A percentile compares a stretch with the other conserved stretches of the same genome.
These are phyloP conservation scores for Naganishia cerealis DNA, from an alignment of 1,284 basidiomycete genomes.

Conservation along the genomic window DNA sequence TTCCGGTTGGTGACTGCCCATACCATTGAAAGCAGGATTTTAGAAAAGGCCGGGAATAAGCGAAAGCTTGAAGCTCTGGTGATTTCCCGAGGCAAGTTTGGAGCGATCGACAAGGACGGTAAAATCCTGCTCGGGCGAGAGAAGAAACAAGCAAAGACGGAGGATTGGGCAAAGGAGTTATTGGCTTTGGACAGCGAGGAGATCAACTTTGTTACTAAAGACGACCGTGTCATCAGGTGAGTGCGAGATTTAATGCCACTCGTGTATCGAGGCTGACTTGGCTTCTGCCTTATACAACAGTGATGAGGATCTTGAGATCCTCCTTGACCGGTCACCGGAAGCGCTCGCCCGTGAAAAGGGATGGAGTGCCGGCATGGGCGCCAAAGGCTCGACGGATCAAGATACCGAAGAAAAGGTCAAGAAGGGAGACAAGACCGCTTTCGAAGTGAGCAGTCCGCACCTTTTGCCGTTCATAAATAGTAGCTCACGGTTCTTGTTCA, in stretches of 20 bases:
- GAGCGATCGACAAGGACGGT: conserved; percentile 58
- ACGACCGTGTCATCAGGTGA: conserved; percentile 68
- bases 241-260: conserved; percentile 19
- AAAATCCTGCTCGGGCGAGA: conserved; percentile 57
- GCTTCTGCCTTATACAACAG: conserved; percentile 40
- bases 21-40: conserved; percentile 87
- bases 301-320: conserved; percentile 72
- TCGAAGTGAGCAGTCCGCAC: conserved; percentile 58
- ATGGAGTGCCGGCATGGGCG: conserved; percentile 60
- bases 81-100: conserved; percentile 82
- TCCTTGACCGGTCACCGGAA: conserved; percentile 76
- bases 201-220: conserved; percentile 78
- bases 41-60: conserved; percentile 83
- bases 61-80: conserved; percentile 88
- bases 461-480: neutral
- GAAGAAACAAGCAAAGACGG: conserved; percentile 60
- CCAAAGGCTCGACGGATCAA: conserved; percentile 43
- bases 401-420: conserved; percentile 52
- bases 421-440: conserved; percentile 61
- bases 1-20: conserved; percentile 80
- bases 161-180: conserved; percentile 77
- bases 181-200: conserved; percentile 81
- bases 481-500: neutral
- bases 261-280: neutral
- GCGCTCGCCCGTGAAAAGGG: conserved; percentile 78